phyloP scores from a whole-genome alignment of 148 eudicot genomes.

The Vaccinium corymbosum region DNA sequence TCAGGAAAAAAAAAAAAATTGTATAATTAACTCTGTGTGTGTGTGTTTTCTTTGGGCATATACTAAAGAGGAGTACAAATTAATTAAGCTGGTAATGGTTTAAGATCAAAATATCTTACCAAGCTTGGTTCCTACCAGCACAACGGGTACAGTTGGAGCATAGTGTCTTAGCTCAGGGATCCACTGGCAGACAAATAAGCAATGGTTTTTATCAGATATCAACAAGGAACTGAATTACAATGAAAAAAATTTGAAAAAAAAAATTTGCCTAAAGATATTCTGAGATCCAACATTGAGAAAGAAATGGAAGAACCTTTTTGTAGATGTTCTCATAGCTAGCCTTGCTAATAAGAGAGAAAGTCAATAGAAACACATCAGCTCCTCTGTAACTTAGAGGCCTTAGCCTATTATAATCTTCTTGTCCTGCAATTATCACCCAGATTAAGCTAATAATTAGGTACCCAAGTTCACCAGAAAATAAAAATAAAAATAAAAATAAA shows the following conservation, averaged over 20 bases:
- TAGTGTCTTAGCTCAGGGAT: constrained; percentile 64
- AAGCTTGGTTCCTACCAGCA: constrained; percentile 62
- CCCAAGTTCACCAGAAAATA: neutral
- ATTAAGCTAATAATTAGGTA: neutral
- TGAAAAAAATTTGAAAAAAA: neutral
- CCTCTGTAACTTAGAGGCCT: constrained; percentile 86
- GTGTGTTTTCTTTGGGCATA: too few relatives aligned
- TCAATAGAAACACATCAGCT: constrained; percentile 74
- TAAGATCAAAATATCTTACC: constrained; percentile 32
- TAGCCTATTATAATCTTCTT: constrained; percentile 76
- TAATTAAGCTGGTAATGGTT: neutral
- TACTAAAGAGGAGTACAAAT: too few relatives aligned
- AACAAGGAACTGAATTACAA: neutral
- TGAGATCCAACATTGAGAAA: neutral
- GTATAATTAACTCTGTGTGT: too few relatives aligned
- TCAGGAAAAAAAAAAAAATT: too few relatives aligned
- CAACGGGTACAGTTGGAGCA: constrained; percentile 57
- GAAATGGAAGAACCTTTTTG: constrained; percentile 49
- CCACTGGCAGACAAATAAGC: constrained; percentile 37
- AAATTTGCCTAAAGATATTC: neutral
- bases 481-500: too few relatives aligned
- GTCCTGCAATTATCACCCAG: constrained; percentile 39
- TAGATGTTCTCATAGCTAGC: constrained; percentile 75
- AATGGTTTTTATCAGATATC: neutral
- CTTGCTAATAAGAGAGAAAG: constrained; percentile 74